Evolutionary conservation across 2,329 filamentous ascomycete genomes (phyloP), one percentile per base, ranked within the genome.

Genomic region (Fusarium begoniae): DNA sequence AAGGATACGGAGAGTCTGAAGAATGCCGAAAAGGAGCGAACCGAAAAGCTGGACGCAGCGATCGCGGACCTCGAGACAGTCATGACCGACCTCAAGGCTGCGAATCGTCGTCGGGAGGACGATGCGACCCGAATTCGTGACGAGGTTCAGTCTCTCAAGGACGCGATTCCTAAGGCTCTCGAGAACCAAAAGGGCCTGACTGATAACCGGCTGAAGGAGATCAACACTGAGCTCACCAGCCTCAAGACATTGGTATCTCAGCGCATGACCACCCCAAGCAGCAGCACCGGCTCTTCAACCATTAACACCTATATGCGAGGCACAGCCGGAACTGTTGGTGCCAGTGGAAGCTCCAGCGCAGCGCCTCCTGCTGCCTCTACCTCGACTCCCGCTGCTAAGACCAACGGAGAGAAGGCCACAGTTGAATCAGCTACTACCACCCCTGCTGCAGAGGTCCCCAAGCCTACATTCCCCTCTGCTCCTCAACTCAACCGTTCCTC

Each of bases 1-100:
- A 93, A 94, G 77, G 97, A 99, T 81, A 99, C 96, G 1, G 91
- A 95, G 60, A 89, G 91, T 14, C 89, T 99, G 69, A 99, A 99
- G 84, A 88, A 90, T 9, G 92, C 95, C 0, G 96, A 99, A 85
- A 89, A 95, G 80, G 89, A 93, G 67, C 90, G 96, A 69, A 97
- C 94, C 15, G 91, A 95, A 79, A 91, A 93, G 70, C 85, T 99
- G 11, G 96, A 99, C 81, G 87, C 87, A 54, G 93, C 96, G 5
- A 87, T 99, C 18, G 87, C 89, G 9, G 95, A 98, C 58, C 91
- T 99, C 12, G 96, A 99, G 81, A 89, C 87, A 15, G 94, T 97
- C 43, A 90, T 99, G 73, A 83, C 86, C 48, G 93, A 96, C 54
- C 87, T 98, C 77, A 98, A 97, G 84, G 89, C 92, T 51, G 91